Percentiles rank a stretch among this genome's conserved stretches.
These are phyloP conservation scores for Saccharomycopsis crataegensis DNA, from an alignment of 1,139 yeast species.

Conservation along the genomic window DNA sequence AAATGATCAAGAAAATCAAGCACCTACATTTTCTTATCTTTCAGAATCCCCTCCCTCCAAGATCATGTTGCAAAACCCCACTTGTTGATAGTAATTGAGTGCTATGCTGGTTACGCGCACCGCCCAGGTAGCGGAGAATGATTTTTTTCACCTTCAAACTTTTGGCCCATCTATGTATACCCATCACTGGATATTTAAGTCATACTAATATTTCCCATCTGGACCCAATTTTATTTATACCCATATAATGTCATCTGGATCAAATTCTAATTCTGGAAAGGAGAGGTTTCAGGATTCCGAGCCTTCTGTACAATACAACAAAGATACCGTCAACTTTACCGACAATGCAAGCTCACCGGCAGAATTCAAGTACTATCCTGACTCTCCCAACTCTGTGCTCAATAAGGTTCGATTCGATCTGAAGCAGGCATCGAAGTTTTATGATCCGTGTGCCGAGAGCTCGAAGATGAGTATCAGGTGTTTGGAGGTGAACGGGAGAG, in stretches of 20 bases:
- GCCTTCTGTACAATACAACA: conserved; percentile 30
- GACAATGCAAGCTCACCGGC: conserved; percentile 37
- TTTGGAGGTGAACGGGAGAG: conserved; percentile 58
- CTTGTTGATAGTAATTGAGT: too few relatives aligned
- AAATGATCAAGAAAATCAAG: too few relatives aligned
- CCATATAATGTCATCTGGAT: too few relatives aligned
- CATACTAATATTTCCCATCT: too few relatives aligned
- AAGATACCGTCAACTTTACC: conserved; percentile 50
- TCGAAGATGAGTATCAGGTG: conserved; percentile 82
- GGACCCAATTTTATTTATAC: background rate
- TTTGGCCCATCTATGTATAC: too few relatives aligned
- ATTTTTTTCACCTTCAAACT: too few relatives aligned
- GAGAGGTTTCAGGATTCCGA: background rate
- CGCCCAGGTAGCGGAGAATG: too few relatives aligned
- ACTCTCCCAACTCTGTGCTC: conserved; percentile 39
- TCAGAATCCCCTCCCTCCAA: too few relatives aligned
- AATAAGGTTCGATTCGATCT: conserved; percentile 30
- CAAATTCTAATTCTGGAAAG: background rate
- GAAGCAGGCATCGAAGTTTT: conserved; percentile 76
- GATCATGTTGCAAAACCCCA: too few relatives aligned
- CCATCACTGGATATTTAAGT: too few relatives aligned
- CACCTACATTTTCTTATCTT: too few relatives aligned
- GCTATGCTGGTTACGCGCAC: too few relatives aligned
- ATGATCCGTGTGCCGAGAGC: conserved; percentile 90
- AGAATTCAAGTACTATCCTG: conserved; percentile 73